Evolutionary conservation across 441 rosid genomes (phyloP).

Genomic region (Viola pubescens): DNA sequence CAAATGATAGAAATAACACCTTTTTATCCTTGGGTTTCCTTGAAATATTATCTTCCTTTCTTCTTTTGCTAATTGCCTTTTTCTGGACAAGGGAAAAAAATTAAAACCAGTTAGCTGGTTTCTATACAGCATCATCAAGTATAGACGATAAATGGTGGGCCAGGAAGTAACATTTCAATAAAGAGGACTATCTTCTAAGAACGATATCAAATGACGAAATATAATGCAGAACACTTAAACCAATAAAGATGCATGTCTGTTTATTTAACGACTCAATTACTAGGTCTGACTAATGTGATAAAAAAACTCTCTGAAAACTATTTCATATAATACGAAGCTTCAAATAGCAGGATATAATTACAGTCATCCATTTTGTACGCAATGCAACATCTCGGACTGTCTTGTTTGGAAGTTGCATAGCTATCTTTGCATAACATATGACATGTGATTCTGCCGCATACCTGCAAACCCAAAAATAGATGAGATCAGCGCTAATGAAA

Average conservation of each 20-base stretch:
- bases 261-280: slow-evolving; percentile 1
- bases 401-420: slow-evolving; percentile 53
- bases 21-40: slow-evolving; percentile 52
- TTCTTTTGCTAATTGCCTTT: slow-evolving; percentile 57
- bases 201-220: no score
- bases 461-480: slow-evolving; percentile 22
- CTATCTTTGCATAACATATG: slow-evolving; percentile 68
- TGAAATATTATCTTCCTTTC: slow-evolving; percentile 41
- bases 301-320: not conserved
- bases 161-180: not conserved
- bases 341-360: slow-evolving; percentile 17
- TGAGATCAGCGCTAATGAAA: not conserved
- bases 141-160: not conserved
- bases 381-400: slow-evolving; percentile 69
- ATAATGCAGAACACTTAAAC: not conserved
- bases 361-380: slow-evolving; percentile 78
- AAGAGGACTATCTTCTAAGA: not conserved
- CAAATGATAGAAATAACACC: slow-evolving; percentile 26
- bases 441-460: slow-evolving; percentile 34
- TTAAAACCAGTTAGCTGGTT: no score
- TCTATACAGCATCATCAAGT: not conserved
- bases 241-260: not conserved
- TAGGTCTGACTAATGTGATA: not conserved
- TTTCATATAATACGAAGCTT: slow-evolving; percentile 1
- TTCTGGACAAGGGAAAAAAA: slow-evolving; percentile 33